Percentiles rank a stretch among this genome's conserved stretches.
Conservation (phyloP, 331 rosid species). For the Telfairia occidentalis region DNA sequence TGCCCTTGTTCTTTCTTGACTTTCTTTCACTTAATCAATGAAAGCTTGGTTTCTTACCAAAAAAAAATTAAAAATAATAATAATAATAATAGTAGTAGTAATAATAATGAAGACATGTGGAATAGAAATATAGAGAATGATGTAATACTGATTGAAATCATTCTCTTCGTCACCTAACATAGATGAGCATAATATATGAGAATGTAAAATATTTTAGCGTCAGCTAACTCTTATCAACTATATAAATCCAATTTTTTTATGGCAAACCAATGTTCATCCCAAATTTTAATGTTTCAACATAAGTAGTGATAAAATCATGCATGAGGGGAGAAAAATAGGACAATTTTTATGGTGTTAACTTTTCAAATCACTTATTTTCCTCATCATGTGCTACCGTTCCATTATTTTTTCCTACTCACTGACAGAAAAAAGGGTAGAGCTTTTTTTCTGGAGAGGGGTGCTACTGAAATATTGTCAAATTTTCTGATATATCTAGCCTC, state of each 20-base stretch:
- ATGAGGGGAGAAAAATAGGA: neutral
- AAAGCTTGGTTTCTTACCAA: too few species aligned
- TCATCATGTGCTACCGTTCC: neutral
- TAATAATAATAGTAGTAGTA: too few species aligned
- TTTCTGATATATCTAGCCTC: neutral
- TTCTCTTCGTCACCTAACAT: too few species aligned
- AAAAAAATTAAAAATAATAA: too few species aligned
- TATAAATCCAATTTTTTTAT: too few species aligned
- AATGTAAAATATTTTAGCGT: too few species aligned
- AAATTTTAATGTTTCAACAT: neutral
- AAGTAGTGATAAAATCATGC: neutral
- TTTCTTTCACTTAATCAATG: too few species aligned
- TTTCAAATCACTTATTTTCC: conserved; percentile 3
- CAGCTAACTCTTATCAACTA: too few species aligned
- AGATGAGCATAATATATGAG: too few species aligned
- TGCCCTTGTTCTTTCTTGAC: too few species aligned
- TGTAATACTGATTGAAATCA: neutral
- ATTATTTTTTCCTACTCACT: neutral
- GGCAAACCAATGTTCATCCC: neutral
- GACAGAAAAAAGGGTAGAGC: neutral
- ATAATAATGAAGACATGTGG: neutral
- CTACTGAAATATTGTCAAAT: neutral
- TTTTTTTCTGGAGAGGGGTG: neutral
- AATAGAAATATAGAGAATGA: neutral
- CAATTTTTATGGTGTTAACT: neutral